phyloP scores from a whole-genome alignment of 306 rosid genomes.

The Argentina anserina region DNA sequence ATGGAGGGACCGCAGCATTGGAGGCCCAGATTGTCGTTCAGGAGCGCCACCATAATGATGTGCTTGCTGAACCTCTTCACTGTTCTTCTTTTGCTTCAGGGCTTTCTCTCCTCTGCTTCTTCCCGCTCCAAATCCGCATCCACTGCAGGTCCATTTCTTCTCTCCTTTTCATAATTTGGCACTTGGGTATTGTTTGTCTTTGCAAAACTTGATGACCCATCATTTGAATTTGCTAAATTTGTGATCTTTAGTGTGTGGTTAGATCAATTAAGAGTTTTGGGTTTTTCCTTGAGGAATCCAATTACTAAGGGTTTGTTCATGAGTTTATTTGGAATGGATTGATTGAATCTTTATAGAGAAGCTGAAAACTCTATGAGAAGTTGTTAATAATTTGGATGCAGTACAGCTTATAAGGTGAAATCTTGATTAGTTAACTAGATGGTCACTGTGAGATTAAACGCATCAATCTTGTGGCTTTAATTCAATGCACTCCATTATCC shows the following conservation, averaged over 20 bases:
- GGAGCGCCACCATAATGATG: slow-evolving; percentile 71
- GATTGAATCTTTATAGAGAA: background rate
- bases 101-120: slow-evolving; percentile 59
- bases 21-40: slow-evolving; percentile 70
- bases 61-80: slow-evolving; percentile 63
- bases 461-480: background rate
- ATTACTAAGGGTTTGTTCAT: background rate
- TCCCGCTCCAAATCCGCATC: slow-evolving; percentile 52
- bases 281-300: background rate
- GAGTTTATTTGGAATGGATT: background rate
- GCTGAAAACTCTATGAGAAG: background rate
- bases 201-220: slow-evolving; percentile 14
- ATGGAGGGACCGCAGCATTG: slow-evolving; percentile 80
- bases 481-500: background rate
- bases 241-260: background rate
- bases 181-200: slow-evolving; percentile 27
- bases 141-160: slow-evolving; percentile 41
- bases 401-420: background rate
- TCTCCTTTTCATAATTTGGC: slow-evolving; percentile 7
- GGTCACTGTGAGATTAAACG: background rate
- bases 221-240: background rate
- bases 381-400: background rate
- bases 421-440: background rate
- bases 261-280: slow-evolving; percentile 4
- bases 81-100: slow-evolving; percentile 73